A percentile compares a stretch with the other conserved stretches of the same genome.
Evolutionary conservation across 345 rosid genomes (phyloP).

Genomic region (Stellera chamaejasme): DNA sequence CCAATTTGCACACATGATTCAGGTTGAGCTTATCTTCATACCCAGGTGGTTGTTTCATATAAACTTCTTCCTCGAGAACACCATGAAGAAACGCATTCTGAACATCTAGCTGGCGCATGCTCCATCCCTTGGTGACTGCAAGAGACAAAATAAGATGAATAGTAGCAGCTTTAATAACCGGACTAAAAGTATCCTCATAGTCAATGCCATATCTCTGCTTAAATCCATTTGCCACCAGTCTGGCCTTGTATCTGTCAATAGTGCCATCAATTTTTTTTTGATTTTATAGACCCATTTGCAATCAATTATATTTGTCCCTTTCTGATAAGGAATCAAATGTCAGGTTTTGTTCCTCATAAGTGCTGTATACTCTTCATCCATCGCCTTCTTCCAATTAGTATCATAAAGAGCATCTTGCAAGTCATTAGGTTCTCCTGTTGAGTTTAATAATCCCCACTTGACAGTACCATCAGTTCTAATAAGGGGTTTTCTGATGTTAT

Average conservation of each 20-base stretch:
- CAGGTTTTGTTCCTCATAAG: neutral
- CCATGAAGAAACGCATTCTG: neutral
- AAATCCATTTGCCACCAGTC: neutral
- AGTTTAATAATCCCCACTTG: too few species aligned
- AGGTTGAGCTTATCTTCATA: too few species aligned
- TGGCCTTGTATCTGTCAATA: neutral
- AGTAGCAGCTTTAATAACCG: neutral
- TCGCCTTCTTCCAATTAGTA: neutral
- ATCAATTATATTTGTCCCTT: neutral
- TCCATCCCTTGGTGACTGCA: neutral
- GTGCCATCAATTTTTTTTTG: neutral
- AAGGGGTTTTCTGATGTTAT: neutral
- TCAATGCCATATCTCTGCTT: neutral
- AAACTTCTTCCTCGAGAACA: too few species aligned
- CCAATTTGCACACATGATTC: neutral
- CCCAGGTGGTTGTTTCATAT: too few species aligned
- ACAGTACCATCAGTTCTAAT: too few species aligned
- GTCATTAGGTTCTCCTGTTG: too few species aligned
- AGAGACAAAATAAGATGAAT: neutral
- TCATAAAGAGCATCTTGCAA: neutral
- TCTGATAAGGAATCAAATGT: neutral
- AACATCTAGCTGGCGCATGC: neutral
- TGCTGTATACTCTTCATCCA: neutral
- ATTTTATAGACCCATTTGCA: neutral
- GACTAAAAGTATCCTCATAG: neutral